Conservation (phyloP, 2,329 filamentous ascomycete species). For the Colletotrichum lindemuthianum region DNA sequence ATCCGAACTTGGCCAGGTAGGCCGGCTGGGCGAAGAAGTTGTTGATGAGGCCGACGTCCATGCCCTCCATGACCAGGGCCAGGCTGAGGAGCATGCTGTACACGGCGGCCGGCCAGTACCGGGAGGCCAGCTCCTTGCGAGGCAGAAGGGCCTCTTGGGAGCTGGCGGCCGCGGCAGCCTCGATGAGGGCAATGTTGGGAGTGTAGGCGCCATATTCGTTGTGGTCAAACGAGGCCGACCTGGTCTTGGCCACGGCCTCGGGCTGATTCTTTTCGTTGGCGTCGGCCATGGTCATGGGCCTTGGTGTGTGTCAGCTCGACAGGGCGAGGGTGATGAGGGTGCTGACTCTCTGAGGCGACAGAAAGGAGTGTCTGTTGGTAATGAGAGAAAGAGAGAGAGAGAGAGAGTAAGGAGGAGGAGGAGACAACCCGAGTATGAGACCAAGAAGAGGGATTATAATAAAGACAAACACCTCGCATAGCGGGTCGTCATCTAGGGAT, state of each 20-base stretch:
- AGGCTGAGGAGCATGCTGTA: conserved; percentile 45
- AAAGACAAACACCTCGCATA: neutral
- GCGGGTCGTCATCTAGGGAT: neutral
- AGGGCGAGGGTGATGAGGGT: neutral
- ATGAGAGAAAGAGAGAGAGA: neutral
- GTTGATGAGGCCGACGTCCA: conserved; percentile 52
- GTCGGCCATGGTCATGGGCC: too few species aligned
- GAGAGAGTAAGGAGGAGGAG: neutral
- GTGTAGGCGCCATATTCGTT: conserved; percentile 40
- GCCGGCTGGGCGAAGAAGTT: conserved; percentile 49
- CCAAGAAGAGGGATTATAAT: neutral
- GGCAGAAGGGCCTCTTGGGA: conserved; percentile 43
- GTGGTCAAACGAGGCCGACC: conserved; percentile 36
- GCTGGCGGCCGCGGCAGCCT: conserved; percentile 44
- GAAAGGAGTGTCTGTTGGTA: neutral
- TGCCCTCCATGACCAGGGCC: conserved; percentile 45
- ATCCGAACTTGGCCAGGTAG: conserved; percentile 47
- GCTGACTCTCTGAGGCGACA: too few species aligned
- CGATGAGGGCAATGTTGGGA: conserved; percentile 44
- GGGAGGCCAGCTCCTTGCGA: conserved; percentile 45
- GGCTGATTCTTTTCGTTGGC: neutral
- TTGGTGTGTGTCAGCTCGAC: neutral
- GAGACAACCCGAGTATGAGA: neutral
- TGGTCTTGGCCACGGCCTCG: conserved; percentile 5
- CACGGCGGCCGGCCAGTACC: conserved; percentile 43